A percentile compares a stretch with the other conserved stretches of the same genome.
phyloP scores from a whole-genome alignment of 2,329 filamentous ascomycete genomes.

The Sarocladium oryzae region DNA sequence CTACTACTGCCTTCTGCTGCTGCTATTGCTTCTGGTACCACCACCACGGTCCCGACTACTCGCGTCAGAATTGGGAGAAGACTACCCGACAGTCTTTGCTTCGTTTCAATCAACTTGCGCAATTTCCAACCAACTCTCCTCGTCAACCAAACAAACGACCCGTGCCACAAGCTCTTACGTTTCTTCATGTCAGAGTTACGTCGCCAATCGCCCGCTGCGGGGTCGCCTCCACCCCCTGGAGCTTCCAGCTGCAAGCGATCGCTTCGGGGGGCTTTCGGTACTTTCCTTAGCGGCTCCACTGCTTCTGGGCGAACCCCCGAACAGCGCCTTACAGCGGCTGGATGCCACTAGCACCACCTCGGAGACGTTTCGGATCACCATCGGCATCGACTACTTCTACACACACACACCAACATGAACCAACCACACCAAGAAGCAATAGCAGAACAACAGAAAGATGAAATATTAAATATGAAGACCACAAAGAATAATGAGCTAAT shows the following conservation, averaged over 20 bases:
- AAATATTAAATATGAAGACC: not conserved
- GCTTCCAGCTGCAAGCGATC: slow-evolving; percentile 1
- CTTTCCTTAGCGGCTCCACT: slow-evolving; percentile 3
- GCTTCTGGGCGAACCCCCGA: not conserved
- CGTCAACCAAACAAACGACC: slow-evolving; percentile 91
- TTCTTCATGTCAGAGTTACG: not conserved
- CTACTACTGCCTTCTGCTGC: slow-evolving; percentile 5
- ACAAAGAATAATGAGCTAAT: not conserved
- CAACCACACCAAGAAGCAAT: not conserved
- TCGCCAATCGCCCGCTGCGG: slow-evolving; percentile 1
- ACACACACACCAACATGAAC: not conserved
- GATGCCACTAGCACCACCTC: not conserved
- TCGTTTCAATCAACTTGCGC: slow-evolving; percentile 22
- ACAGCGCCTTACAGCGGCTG: slow-evolving; percentile 1
- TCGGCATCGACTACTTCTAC: not conserved
- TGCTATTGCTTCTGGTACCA: not conserved
- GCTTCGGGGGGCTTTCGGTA: slow-evolving; percentile 7
- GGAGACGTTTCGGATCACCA: not conserved
- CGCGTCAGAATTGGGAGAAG: too few relatives aligned
- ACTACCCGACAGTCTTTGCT: not conserved
- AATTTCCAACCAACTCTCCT: slow-evolving; percentile 91
- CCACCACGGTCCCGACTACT: too few relatives aligned
- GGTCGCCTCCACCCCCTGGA: not conserved
- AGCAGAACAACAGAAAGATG: not conserved
- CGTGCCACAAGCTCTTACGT: not conserved